A percentile compares a stretch with the other conserved stretches of the same genome.
These are phyloP conservation scores for Hondaea fermentalgiana DNA, from an alignment of 108 stramenopile genomes.

Conservation along the genomic window DNA sequence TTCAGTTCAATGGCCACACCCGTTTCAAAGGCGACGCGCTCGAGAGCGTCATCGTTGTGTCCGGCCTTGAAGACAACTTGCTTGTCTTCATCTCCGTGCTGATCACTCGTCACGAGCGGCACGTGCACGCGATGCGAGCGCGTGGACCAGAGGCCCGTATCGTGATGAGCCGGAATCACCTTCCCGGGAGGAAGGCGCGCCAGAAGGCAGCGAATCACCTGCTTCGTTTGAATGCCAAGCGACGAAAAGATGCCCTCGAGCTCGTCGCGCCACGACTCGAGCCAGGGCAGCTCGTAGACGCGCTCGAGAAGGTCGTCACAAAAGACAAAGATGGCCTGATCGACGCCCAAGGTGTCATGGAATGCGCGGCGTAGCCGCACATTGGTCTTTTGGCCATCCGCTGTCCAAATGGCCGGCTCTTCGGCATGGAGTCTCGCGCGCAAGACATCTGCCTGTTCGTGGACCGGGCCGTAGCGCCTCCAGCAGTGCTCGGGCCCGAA, in stretches of 20 bases:
- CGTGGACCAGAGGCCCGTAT: constrained; percentile 90
- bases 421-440: not conserved
- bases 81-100: constrained; percentile 23
- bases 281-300: constrained; percentile 82
- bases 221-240: constrained; percentile 39
- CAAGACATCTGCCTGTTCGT: not conserved
- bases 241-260: constrained; percentile 67
- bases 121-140: constrained; percentile 89
- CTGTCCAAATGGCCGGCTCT: not conserved
- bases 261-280: constrained; percentile 50
- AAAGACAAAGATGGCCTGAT: constrained; percentile 83
- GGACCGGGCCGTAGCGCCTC: not conserved
- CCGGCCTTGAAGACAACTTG: constrained; percentile 78
- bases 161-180: constrained; percentile 91
- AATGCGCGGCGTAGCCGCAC: constrained; percentile 71
- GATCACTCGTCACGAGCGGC: constrained; percentile 59
- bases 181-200: constrained; percentile 84
- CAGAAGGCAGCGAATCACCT: constrained; percentile 75
- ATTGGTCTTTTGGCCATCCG: constrained; percentile 46
- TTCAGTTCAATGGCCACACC: constrained; percentile 95
- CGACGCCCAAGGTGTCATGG: constrained; percentile 94
- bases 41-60: constrained; percentile 50
- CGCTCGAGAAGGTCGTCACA: constrained; percentile 86
- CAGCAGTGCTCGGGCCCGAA: not conserved
- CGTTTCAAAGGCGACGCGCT: constrained; percentile 65